These are phyloP conservation scores for Cladophialophora psammophila DNA, from an alignment of 2,329 filamentous ascomycete species.

Conservation along the genomic window DNA sequence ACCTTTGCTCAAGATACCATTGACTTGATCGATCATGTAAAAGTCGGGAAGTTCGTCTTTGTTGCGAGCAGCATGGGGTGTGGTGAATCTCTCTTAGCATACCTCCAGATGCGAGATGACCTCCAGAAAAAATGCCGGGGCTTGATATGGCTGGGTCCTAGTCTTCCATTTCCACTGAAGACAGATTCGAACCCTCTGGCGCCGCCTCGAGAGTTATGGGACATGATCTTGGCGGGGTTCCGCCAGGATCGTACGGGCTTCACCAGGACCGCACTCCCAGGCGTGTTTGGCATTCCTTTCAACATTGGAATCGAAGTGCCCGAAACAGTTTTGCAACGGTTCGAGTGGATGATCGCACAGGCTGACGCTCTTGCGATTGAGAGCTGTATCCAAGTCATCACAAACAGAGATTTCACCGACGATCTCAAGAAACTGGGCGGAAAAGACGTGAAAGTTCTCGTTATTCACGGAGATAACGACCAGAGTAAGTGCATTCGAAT, in stretches of 20 bases:
- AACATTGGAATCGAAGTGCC: constrained; percentile 37
- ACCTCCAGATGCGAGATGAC: constrained; percentile 35
- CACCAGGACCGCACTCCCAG: constrained; percentile 36
- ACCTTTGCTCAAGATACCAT: constrained; percentile 44
- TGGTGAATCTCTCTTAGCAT: constrained; percentile 43
- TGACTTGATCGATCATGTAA: constrained; percentile 38
- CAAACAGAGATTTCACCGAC: constrained; percentile 41
- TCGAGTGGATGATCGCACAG: constrained; percentile 39
- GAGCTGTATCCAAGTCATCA: constrained; percentile 43
- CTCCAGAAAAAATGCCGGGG: constrained; percentile 34
- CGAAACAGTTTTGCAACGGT: constrained; percentile 36
- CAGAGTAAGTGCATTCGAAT: constrained; percentile 31
- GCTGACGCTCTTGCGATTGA: constrained; percentile 44
- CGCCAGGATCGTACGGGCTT: constrained; percentile 39
- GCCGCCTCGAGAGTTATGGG: constrained; percentile 41
- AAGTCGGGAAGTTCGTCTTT: constrained; percentile 41
- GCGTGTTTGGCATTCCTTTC: constrained; percentile 39
- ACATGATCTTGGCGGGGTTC: constrained; percentile 41
- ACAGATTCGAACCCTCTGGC: constrained; percentile 40
- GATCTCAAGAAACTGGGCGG: constrained; percentile 36
- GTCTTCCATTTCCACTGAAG: constrained; percentile 39
- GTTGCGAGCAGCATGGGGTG: constrained; percentile 44
- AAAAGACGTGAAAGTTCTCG: constrained; percentile 38
- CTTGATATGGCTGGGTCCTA: constrained; percentile 42
- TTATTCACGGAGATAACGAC: constrained; percentile 44